phyloP scores from a whole-genome alignment of 257 asterid species.

The Nicotiana undulata region DNA sequence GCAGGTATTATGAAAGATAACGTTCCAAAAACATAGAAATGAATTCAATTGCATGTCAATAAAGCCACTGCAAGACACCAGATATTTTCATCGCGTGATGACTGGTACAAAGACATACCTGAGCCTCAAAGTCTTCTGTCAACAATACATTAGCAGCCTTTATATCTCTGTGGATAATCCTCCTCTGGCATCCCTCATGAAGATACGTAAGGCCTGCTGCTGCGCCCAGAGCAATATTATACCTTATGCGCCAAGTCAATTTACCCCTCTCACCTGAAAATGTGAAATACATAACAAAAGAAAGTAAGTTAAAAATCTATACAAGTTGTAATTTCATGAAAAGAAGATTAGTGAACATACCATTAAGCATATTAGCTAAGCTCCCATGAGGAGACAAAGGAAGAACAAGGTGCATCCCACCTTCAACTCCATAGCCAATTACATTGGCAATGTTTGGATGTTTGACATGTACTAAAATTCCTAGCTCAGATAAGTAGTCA shows the following conservation, averaged over 20 bases:
- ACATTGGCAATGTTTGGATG: conserved; percentile 83
- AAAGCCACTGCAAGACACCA: background rate
- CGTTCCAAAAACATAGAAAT: background rate
- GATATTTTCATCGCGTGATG: background rate
- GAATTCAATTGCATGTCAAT: background rate
- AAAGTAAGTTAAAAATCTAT: background rate
- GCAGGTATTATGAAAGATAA: background rate
- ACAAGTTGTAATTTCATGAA: background rate
- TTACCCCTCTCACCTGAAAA: conserved; percentile 45
- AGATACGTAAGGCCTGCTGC: conserved; percentile 86
- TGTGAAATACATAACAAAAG: conserved; percentile 1
- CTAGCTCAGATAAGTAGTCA: conserved; percentile 87
- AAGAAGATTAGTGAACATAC: conserved; percentile 24
- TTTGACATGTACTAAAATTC: conserved; percentile 87
- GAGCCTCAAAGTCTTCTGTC: conserved; percentile 77
- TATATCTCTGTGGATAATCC: conserved; percentile 89
- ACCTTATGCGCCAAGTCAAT: conserved; percentile 53
- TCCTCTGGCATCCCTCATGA: conserved; percentile 90
- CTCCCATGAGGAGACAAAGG: conserved; percentile 95
- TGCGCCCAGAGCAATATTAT: conserved; percentile 63
- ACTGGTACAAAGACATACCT: conserved; percentile 30
- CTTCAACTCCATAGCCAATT: conserved; percentile 94
- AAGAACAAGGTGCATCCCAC: conserved; percentile 97
- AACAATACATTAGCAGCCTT: conserved; percentile 89
- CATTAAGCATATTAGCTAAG: conserved; percentile 62